A percentile compares a stretch with the other conserved stretches of the same genome.
Evolutionary conservation across 106 monocot species (phyloP).

Genomic region (Allium cepa): DNA sequence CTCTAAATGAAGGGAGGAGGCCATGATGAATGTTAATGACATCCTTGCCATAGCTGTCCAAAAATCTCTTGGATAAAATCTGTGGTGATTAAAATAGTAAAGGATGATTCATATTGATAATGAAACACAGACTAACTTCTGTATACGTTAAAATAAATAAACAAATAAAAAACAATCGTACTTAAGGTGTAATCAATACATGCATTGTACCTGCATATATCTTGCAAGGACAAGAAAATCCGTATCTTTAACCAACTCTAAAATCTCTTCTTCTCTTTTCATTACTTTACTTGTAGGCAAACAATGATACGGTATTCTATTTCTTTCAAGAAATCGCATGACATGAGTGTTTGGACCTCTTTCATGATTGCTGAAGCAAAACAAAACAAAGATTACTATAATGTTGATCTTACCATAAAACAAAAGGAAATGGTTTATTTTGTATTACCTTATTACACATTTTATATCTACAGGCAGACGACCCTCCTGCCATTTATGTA

Average conservation of each 20-base stretch:
- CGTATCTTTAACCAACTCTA: constrained; percentile 63
- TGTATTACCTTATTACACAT: constrained; percentile 78
- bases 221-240: constrained; percentile 96
- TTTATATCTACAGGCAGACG: constrained; percentile 82
- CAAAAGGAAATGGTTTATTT: background rate
- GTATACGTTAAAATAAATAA: no score
- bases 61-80: constrained; percentile 71
- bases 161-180: no score
- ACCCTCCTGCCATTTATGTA: constrained; percentile 90
- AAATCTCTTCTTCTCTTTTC: constrained; percentile 83
- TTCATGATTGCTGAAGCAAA: constrained; percentile 69
- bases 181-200: no score
- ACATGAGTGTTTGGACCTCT: constrained; percentile 74
- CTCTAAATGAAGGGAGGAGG: constrained; percentile 95
- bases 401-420: background rate
- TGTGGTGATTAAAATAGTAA: constrained; percentile 13
- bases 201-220: constrained; percentile 80
- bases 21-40: constrained; percentile 99
- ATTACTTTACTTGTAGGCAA: constrained; percentile 47
- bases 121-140: no score
- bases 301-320: constrained; percentile 85
- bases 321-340: constrained; percentile 76
- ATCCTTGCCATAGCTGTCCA: constrained; percentile 81
- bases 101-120: no score
- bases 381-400: background rate